Conservation (phyloP, 2,329 filamentous ascomycete species). For the Coleophoma eucalyptorum region DNA sequence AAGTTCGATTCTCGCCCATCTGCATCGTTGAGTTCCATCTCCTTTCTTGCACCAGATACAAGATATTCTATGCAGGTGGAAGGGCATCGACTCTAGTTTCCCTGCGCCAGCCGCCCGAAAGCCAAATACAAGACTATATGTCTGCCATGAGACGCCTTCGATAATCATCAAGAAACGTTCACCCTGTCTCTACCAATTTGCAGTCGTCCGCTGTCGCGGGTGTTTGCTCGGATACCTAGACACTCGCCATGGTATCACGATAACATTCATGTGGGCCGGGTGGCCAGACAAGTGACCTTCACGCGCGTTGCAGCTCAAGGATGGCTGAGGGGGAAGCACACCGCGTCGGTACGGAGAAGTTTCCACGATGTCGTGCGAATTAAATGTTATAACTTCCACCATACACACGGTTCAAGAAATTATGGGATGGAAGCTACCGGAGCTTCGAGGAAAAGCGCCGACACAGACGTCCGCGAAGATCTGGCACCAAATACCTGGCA, state of each 20-base stretch:
- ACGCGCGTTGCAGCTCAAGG: constrained; percentile 17
- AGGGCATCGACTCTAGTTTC: background rate
- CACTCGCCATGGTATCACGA: constrained; percentile 33
- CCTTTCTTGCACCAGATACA: too few species aligned
- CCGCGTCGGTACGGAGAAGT: too few species aligned
- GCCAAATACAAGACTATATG: constrained; percentile 23
- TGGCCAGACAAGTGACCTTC: constrained; percentile 27
- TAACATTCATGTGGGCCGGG: constrained; percentile 37
- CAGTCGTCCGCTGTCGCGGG: constrained; percentile 37
- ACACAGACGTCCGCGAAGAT: too few species aligned
- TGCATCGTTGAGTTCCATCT: too few species aligned
- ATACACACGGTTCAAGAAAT: too few species aligned
- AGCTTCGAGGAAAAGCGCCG: too few species aligned
- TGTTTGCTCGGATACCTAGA: constrained; percentile 37
- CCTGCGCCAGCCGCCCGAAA: constrained; percentile 5
- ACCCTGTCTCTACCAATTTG: constrained; percentile 38
- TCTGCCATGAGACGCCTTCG: constrained; percentile 26
- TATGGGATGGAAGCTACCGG: too few species aligned
- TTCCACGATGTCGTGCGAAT: too few species aligned
- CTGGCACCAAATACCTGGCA: too few species aligned
- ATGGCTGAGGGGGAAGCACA: constrained; percentile 21
- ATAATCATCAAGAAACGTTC: constrained; percentile 29
- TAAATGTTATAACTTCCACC: too few species aligned
- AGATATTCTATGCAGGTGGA: background rate
- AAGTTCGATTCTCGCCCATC: too few species aligned